These are phyloP conservation scores for Yamadazyma sp. DNA, from an alignment of 805 yeast species.

Conservation along the genomic window DNA sequence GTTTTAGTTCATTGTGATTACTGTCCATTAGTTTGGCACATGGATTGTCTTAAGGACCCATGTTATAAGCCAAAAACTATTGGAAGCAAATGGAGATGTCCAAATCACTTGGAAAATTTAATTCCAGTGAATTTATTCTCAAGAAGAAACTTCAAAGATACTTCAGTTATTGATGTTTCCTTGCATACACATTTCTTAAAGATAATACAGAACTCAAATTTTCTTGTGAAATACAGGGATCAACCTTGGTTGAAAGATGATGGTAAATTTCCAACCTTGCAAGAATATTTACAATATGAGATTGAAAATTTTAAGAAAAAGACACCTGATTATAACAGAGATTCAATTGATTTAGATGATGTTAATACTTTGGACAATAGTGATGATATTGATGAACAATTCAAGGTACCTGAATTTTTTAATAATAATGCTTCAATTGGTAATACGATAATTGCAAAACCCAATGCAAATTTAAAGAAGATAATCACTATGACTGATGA, in stretches of 20 bases:
- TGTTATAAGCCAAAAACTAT: constrained; percentile 66
- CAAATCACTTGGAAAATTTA: constrained; percentile 67
- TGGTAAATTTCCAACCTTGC: constrained; percentile 20
- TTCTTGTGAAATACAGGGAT: constrained; percentile 31
- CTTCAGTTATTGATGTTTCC: constrained; percentile 52
- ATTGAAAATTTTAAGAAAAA: constrained; percentile 18
- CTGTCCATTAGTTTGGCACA: constrained; percentile 81
- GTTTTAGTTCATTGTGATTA: constrained; percentile 75
- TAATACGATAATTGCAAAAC: constrained; percentile 20
- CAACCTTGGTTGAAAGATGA: constrained; percentile 28
- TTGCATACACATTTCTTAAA: constrained; percentile 32
- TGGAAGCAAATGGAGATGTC: constrained; percentile 88
- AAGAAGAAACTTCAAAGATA: constrained; percentile 49
- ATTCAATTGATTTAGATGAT: constrained; percentile 6
- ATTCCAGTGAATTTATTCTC: constrained; percentile 35
- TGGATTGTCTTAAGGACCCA: constrained; percentile 82
- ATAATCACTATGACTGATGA: constrained; percentile 19
- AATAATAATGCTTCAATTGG: constrained; percentile 18
- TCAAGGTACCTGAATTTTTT: constrained; percentile 28
- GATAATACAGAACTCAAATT: constrained; percentile 23
- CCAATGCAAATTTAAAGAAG: constrained; percentile 15
- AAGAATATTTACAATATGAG: constrained; percentile 30
- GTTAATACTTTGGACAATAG: constrained; percentile 12
- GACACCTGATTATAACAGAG: constrained; percentile 11
- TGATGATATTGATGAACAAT: constrained; percentile 21